Percentiles rank a stretch among this genome's conserved stretches.
Evolutionary conservation across 768 basidiomycete species (phyloP).

Genomic region (Pleurotus platypus): DNA sequence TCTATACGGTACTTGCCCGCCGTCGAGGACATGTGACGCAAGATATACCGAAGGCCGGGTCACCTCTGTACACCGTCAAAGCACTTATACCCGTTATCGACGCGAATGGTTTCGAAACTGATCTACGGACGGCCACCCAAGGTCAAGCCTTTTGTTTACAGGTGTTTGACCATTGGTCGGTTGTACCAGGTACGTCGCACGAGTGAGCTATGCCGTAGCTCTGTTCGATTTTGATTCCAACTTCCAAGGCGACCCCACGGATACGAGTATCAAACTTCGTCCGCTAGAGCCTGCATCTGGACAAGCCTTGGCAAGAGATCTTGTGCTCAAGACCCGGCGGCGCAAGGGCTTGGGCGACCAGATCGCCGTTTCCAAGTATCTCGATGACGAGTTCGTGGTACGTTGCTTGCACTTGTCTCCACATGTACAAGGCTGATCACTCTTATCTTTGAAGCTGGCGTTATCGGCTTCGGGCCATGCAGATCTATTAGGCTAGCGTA

Average conservation of each 20-base stretch:
- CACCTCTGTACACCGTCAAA: conserved; percentile 96
- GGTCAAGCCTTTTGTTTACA: conserved; percentile 99
- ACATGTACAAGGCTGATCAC: no score
- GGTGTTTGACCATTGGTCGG: conserved; percentile 97
- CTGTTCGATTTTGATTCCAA: no score
- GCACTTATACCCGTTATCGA: conserved; percentile 98
- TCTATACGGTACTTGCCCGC: conserved; percentile 97
- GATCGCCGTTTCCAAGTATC: conserved; percentile 94
- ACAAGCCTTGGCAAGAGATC: conserved; percentile 89
- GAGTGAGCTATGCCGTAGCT: no score
- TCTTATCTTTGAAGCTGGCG: conserved; percentile 56
- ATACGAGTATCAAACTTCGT: conserved; percentile 93
- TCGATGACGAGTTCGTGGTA: conserved; percentile 96
- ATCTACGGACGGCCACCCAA: conserved; percentile 94
- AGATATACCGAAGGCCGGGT: conserved; percentile 97
- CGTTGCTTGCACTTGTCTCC: conserved; percentile 24
- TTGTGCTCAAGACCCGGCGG: conserved; percentile 94
- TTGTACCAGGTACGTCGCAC: conserved; percentile 79
- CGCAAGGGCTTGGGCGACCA: conserved; percentile 96
- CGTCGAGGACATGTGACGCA: conserved; percentile 99
- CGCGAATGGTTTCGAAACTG: conserved; percentile 98
- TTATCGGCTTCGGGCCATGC: conserved; percentile 95
- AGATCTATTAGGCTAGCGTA: conserved; percentile 66
- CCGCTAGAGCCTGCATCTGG: conserved; percentile 97
- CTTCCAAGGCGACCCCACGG: conserved; percentile 86